Percentiles rank a stretch among this genome's conserved stretches.
phyloP scores from a whole-genome alignment of 768 basidiomycete genomes.

The Hericium erinaceus region DNA sequence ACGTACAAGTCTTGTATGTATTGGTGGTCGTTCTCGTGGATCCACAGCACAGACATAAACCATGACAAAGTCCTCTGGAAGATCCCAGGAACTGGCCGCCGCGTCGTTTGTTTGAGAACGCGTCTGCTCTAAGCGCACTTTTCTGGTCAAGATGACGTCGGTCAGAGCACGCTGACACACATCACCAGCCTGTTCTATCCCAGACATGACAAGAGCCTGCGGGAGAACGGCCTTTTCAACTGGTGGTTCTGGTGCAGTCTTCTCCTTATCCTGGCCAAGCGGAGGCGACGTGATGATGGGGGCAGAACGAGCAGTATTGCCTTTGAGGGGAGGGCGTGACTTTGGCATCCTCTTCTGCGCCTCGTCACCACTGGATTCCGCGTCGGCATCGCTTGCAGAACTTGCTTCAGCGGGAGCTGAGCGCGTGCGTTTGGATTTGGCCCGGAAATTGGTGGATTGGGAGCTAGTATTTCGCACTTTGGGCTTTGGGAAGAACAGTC shows the following conservation, averaged over 20 bases:
- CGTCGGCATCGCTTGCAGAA: not conserved
- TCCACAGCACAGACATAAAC: constrained; percentile 66
- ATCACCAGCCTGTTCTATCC: constrained; percentile 52
- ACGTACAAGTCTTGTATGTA: constrained; percentile 59
- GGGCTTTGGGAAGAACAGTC: not conserved
- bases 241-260: constrained; percentile 1
- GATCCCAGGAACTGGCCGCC: constrained; percentile 31
- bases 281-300: not conserved
- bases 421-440: not conserved
- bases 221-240: constrained; percentile 31
- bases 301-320: constrained; percentile 6
- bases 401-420: not conserved
- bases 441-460: not conserved
- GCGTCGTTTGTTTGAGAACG: constrained; percentile 18
- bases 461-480: not conserved
- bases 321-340: not conserved
- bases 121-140: not conserved
- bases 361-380: not conserved
- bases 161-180: constrained; percentile 51
- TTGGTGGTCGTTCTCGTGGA: constrained; percentile 51
- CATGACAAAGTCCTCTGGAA: constrained; percentile 62
- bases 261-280: constrained; percentile 5
- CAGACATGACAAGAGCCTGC: constrained; percentile 56
- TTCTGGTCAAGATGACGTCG: constrained; percentile 29
- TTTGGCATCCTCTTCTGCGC: not conserved